A percentile compares a stretch with the other conserved stretches of the same genome.
These are phyloP conservation scores for Ophiostoma novo-ulmi DNA, from an alignment of 2,329 filamentous ascomycete genomes.

Conservation along the genomic window DNA sequence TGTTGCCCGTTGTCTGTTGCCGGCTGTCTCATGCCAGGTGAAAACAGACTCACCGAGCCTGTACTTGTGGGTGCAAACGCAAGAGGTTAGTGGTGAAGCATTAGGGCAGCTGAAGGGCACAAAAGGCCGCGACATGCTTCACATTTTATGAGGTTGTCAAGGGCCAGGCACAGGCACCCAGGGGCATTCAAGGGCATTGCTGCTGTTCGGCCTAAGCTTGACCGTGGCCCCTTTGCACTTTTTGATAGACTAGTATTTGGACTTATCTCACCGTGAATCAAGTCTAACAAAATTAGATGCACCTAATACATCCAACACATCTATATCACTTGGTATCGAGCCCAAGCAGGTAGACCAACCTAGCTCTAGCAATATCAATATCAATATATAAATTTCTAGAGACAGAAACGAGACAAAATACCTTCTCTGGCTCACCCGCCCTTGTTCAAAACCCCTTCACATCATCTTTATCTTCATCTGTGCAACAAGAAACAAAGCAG, in stretches of 20 bases:
- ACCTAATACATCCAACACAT: too few species aligned
- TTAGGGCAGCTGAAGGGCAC: background rate
- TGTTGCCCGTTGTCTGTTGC: background rate
- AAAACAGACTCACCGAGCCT: background rate
- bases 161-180: too few species aligned
- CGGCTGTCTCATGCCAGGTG: background rate
- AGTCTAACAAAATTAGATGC: too few species aligned
- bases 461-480: background rate
- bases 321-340: background rate
- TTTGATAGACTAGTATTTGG: background rate
- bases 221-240: background rate
- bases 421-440: background rate
- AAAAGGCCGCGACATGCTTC: background rate
- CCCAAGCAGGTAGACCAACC: background rate
- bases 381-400: background rate
- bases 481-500: background rate
- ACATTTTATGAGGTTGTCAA: background rate
- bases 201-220: background rate
- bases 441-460: background rate
- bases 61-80: slow-evolving; percentile 1
- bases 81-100: background rate
- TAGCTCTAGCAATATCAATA: background rate
- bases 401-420: background rate
- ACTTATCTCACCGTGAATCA: background rate
- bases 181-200: background rate